A percentile compares a stretch with the other conserved stretches of the same genome.
phyloP scores from a whole-genome alignment of 306 rosid genomes.

The Citrullus mucosospermus region DNA sequence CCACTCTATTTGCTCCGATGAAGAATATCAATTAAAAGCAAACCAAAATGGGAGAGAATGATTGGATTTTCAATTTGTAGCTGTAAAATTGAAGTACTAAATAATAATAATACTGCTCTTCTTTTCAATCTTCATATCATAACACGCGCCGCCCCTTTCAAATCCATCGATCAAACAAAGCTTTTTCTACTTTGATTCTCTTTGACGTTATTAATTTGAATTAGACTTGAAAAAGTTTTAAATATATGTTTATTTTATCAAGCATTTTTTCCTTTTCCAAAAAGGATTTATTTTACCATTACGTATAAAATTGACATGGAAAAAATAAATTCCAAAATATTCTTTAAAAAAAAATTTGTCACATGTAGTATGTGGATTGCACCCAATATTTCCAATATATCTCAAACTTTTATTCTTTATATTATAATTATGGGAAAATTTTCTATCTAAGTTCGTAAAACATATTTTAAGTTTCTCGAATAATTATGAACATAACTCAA shows the following conservation, averaged over 20 bases:
- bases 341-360: too few species aligned
- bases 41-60: neutral
- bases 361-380: too few species aligned
- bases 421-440: too few species aligned
- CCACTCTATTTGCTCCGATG: slow-evolving; percentile 4
- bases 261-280: too few species aligned
- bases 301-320: too few species aligned
- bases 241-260: neutral
- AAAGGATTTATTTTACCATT: too few species aligned
- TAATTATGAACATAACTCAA: too few species aligned
- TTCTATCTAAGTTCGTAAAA: too few species aligned
- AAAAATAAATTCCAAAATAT: too few species aligned
- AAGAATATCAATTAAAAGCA: neutral
- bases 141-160: neutral
- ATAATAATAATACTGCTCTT: neutral
- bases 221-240: neutral
- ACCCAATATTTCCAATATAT: too few species aligned
- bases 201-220: neutral
- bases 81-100: neutral
- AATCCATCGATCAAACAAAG: neutral
- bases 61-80: neutral
- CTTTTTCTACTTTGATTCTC: neutral
- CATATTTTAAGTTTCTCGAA: too few species aligned
- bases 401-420: too few species aligned
- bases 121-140: neutral